phyloP scores from a whole-genome alignment of 352 stramenopile species.

The Elongisporangium undulatum region DNA sequence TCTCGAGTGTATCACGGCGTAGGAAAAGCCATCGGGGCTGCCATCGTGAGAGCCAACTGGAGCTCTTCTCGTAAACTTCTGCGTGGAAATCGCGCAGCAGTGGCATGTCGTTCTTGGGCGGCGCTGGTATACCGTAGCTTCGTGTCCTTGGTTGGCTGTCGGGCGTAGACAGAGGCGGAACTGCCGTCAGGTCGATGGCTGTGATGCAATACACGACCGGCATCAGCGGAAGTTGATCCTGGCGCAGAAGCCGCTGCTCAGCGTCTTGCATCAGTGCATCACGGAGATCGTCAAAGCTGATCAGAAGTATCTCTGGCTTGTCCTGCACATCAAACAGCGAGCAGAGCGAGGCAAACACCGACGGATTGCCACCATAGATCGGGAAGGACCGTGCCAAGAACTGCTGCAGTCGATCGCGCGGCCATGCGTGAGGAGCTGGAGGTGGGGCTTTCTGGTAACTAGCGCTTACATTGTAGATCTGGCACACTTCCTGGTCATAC shows the following conservation, averaged over 20 bases:
- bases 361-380: constrained; percentile 20
- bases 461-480: background rate
- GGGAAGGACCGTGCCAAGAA: constrained; percentile 33
- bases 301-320: background rate
- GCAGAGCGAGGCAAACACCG: constrained; percentile 22
- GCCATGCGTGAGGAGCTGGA: constrained; percentile 15
- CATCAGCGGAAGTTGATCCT: background rate
- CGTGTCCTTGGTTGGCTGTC: constrained; percentile 5
- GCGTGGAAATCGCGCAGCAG: constrained; percentile 38
- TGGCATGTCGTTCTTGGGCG: constrained; percentile 6
- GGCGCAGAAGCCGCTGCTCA: constrained; percentile 5
- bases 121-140: constrained; percentile 2
- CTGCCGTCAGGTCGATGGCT: background rate
- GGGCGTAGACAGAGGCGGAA: constrained; percentile 5
- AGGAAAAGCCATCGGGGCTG: constrained; percentile 37
- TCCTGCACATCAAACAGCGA: constrained; percentile 4
- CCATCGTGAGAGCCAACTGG: constrained; percentile 64
- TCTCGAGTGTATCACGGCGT: constrained; percentile 50
- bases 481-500: constrained; percentile 10
- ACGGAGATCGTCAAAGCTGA: background rate
- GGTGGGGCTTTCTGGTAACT: constrained; percentile 3
- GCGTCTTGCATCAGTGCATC: constrained; percentile 1
- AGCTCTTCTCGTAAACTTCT: constrained; percentile 62
- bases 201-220: background rate
- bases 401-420: constrained; percentile 13